Conservation (phyloP, 164 flowering plant genomes). For the Aristolochia californica region DNA sequence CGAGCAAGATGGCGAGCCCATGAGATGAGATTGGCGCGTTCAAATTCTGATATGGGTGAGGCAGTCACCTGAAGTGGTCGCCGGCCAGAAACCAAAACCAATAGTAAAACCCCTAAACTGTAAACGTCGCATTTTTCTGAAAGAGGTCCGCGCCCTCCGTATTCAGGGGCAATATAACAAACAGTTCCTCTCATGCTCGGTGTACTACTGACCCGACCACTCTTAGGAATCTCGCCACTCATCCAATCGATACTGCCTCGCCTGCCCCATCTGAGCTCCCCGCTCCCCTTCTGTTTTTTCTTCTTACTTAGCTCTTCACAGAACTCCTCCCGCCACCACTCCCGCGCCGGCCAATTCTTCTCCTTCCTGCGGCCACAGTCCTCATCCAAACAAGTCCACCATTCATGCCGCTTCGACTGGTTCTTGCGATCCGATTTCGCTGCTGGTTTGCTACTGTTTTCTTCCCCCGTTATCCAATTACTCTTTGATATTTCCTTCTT, state of each 20-base stretch:
- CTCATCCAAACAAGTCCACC: slow-evolving; percentile 79
- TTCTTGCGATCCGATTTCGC: slow-evolving; percentile 29
- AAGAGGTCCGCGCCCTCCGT: slow-evolving; percentile 51
- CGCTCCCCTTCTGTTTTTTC: slow-evolving; percentile 51
- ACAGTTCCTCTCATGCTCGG: slow-evolving; percentile 99
- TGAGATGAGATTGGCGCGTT: slow-evolving; percentile 76
- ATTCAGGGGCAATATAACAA: slow-evolving; percentile 92
- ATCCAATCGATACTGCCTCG: slow-evolving; percentile 53
- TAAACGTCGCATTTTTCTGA: slow-evolving; percentile 89
- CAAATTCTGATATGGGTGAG: slow-evolving; percentile 89
- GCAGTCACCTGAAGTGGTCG: slow-evolving; percentile 84
- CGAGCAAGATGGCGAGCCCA: slow-evolving; percentile 89
- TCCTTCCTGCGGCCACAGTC: slow-evolving; percentile 37
- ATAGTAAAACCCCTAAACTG: slow-evolving; percentile 77
- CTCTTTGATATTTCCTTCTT: slow-evolving; percentile 72
- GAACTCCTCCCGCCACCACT: slow-evolving; percentile 96
- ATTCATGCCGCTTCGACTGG: slow-evolving; percentile 46
- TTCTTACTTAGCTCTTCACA: slow-evolving; percentile 68
- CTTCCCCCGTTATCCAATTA: slow-evolving; percentile 36
- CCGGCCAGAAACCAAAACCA: slow-evolving; percentile 83
- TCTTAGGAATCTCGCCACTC: slow-evolving; percentile 63
- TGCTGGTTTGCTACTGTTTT: slow-evolving; percentile 9
- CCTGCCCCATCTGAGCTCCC: slow-evolving; percentile 39
- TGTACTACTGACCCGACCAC: slow-evolving; percentile 85
- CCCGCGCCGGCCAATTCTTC: slow-evolving; percentile 53